Base-by-base conservation (phyloP, 495 filamentous ascomycete species). In the Penicillium soppii region DNA sequence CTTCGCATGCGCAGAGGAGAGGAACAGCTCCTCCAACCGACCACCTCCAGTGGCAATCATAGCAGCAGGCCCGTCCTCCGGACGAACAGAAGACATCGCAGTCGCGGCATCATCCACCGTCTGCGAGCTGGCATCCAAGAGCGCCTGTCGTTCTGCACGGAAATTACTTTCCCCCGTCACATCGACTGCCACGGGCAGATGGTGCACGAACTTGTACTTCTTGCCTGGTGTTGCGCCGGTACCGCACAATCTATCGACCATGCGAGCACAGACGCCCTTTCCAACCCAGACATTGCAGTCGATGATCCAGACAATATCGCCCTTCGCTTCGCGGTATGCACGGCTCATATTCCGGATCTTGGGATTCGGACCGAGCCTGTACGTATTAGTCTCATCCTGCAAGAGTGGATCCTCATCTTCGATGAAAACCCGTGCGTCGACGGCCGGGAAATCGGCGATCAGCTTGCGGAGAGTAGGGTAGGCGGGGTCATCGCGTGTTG, bases 261-360 rank as follows among this genome's bases (percentile, higher is more conserved):
- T 94, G 27, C 92, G 80, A 4, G 84, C 90, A 30, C 84, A 82
- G 1, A 90, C 91, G 10, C 87, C 84, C 20, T 78, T 82, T 8
- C 82, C 83, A 23, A 97, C 78, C 95, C 95, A 99, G 35, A 97
- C 83, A 63, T 99, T 99, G 71, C 91, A 96, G 66, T 99, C 95
- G 20, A 95, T 82, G 38, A 96, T 85, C 95, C 95, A 99, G 20
- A 97, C 75, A 39, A 97, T 82, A 62, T 97, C 91, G 0, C 90
- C 89, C 52, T 88, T 89, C 0, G 92, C 90, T 65, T 97, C 95
- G n/a, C 95, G 74, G 61, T 96, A 99, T 5, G 87, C 92, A 16
- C 91, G 83, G 58, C 92, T 97, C 82, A 97, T 88, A 60, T 97
- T 99, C 19, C 95, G 81, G 59, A 99, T 96, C 72, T 99, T 99